phyloP scores from a whole-genome alignment of 169 alveolate genomes.

The Plasmodium gaboni region DNA sequence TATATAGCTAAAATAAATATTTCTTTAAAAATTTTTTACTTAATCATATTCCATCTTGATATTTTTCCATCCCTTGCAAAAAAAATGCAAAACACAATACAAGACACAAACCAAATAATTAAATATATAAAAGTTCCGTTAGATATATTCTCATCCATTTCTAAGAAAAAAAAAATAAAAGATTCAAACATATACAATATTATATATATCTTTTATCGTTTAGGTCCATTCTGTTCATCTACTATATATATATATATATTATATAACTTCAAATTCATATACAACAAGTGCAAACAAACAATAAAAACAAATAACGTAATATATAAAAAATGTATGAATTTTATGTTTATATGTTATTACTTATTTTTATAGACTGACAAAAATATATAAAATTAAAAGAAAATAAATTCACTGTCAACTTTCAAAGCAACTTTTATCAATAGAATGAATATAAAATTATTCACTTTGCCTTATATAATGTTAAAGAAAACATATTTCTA shows the following conservation, averaged over 20 bases:
- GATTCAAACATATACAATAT: neutral
- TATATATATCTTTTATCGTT: neutral
- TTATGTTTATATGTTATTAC: neutral
- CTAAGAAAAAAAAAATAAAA: slow-evolving; percentile 6
- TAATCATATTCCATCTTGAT: slow-evolving; percentile 24
- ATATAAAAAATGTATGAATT: no score
- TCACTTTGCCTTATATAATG: neutral
- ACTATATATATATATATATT: neutral
- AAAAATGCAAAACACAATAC: slow-evolving; percentile 55
- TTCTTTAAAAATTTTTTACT: slow-evolving; percentile 21
- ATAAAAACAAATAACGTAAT: no score
- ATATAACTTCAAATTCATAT: neutral
- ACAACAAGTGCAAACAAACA: no score
- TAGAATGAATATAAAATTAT: neutral
- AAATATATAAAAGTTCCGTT: slow-evolving; percentile 40
- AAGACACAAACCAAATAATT: slow-evolving; percentile 61
- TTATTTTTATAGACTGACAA: neutral
- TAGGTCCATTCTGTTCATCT: neutral
- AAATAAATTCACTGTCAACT: neutral
- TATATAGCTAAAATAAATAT: neutral
- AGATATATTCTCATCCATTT: slow-evolving; percentile 32
- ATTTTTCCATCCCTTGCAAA: slow-evolving; percentile 71
- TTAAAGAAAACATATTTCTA: slow-evolving; percentile 7
- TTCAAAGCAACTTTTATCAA: neutral
- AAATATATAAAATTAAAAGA: neutral